Evolutionary conservation across 2,329 filamentous ascomycete genomes (phyloP).

Genomic region (Exutisphaerella laricina): DNA sequence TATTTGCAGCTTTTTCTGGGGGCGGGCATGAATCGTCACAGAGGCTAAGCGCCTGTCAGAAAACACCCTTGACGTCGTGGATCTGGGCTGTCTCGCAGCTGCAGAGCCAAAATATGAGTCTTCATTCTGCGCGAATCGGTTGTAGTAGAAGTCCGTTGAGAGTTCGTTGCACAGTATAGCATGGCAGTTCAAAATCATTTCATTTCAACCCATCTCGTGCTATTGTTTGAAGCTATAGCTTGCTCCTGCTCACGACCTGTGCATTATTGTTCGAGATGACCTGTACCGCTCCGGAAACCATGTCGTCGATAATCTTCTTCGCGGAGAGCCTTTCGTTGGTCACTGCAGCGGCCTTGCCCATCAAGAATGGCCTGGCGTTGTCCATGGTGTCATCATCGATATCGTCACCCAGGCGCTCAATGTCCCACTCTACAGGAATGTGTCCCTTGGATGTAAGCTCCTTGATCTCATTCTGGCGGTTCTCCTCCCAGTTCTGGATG

Average conservation of each 20-base stretch:
- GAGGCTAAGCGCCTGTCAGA: too few relatives aligned
- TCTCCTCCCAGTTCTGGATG: slow-evolving; percentile 93
- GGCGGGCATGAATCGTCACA: too few relatives aligned
- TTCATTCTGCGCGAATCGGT: too few relatives aligned
- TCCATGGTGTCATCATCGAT: slow-evolving; percentile 80
- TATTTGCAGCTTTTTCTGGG: too few relatives aligned
- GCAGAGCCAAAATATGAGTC: too few relatives aligned
- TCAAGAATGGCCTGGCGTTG: slow-evolving; percentile 82
- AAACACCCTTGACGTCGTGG: too few relatives aligned
- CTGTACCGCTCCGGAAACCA: slow-evolving; percentile 67
- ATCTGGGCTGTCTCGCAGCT: too few relatives aligned
- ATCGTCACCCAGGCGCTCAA: slow-evolving; percentile 69
- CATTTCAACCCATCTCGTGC: not conserved
- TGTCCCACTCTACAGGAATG: slow-evolving; percentile 89
- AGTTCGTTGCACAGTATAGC: too few relatives aligned
- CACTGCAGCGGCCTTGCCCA: slow-evolving; percentile 95
- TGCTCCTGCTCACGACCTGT: slow-evolving; percentile 32
- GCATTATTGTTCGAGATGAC: slow-evolving; percentile 27
- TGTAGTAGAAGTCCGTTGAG: too few relatives aligned
- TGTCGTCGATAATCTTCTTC: slow-evolving; percentile 89
- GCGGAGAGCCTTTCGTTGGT: slow-evolving; percentile 89
- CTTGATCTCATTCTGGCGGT: slow-evolving; percentile 86
- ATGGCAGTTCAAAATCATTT: not conserved
- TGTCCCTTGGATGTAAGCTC: slow-evolving; percentile 81
- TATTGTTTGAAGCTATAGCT: slow-evolving; percentile 25